Base-by-base conservation (phyloP, 2,329 filamentous ascomycete genomes). In the Ophiostoma ips region DNA sequence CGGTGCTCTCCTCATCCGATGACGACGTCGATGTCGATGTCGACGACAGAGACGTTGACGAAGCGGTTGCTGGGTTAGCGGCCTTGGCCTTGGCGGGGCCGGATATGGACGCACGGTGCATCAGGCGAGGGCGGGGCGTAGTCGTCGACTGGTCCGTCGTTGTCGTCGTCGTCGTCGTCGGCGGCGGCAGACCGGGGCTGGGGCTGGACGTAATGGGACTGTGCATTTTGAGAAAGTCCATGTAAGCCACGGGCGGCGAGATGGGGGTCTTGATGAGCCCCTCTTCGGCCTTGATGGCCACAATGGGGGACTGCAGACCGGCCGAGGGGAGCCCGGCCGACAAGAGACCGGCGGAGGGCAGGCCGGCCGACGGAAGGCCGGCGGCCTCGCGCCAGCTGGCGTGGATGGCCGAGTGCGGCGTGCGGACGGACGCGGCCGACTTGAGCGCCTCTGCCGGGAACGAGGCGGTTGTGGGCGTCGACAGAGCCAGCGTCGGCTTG, bases 181-280 rank as follows among this genome's bases (percentile, higher is more conserved):
- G 11, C 5, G 7, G 36, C 5, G 24, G 36, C 3, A 35, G 38
- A 31, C 19, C 43, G 50, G 30, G 30, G 13, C 45, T 50, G 38
- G 40, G 36, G 40, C 53, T 56, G 12, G 54, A 49, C 19, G 55
- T 40, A 13, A 40, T 43, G 7, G 56, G 56, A 51, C 58, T 60
- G 45, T 77, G 71, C 53, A 82, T 81, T 68, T 88, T 90, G 55
- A 96, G 80, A 62, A 95, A 96, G 61, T 96, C 88, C 57, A 87
- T 83, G 63, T 96, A 96, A 52, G 90, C 89, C 19, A 77, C 73
- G 3, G 90, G 90, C 48, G 90, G 90, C 48, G 85, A 94, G 64
- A 96, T 94, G 46, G 89, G 89, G 5, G 89, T 95, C 68, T 81
- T 83, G 52, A 79, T 66, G 41, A 72, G 66, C 52, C 81, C 76